These are phyloP conservation scores for Pleurotus eryngii DNA, from an alignment of 768 basidiomycete species.

Conservation along the genomic window DNA sequence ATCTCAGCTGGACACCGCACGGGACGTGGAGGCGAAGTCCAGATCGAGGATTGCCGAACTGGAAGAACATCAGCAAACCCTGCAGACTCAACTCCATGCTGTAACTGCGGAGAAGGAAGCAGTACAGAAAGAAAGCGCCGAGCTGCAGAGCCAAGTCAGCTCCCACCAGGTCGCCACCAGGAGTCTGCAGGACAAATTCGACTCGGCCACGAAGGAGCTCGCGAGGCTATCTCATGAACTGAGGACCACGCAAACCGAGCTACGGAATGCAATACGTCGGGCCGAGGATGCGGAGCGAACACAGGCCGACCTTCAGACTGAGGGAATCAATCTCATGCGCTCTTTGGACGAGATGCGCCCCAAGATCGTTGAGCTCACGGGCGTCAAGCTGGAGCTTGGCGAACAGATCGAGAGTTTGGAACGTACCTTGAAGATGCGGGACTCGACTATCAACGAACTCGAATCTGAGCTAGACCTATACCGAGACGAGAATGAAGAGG, in stretches of 20 bases:
- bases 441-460: conserved; percentile 56
- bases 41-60: conserved; percentile 45
- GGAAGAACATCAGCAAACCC: conserved; percentile 31
- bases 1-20: conserved; percentile 36
- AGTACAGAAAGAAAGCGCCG: conserved; percentile 46
- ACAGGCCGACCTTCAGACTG: conserved; percentile 70
- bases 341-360: conserved; percentile 85
- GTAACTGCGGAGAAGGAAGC: conserved; percentile 43
- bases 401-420: conserved; percentile 62
- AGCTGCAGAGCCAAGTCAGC: conserved; percentile 45
- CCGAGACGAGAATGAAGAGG: conserved; percentile 45
- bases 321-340: conserved; percentile 75
- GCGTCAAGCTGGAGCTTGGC: conserved; percentile 62
- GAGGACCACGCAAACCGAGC: conserved; percentile 61
- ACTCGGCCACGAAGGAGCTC: conserved; percentile 51
- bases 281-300: conserved; percentile 73
- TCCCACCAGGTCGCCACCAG: conserved; percentile 43
- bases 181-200: conserved; percentile 58
- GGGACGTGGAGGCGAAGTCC: conserved; percentile 46
- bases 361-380: conserved; percentile 80
- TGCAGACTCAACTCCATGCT: conserved; percentile 41
- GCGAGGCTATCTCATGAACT: conserved; percentile 51
- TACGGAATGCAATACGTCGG: conserved; percentile 59
- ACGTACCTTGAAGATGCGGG: conserved; percentile 50
- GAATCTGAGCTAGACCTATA: conserved; percentile 57